Percentiles rank a stretch among this genome's conserved stretches.
phyloP scores from a whole-genome alignment of 345 rosid genomes.

The Isatis tinctoria region DNA sequence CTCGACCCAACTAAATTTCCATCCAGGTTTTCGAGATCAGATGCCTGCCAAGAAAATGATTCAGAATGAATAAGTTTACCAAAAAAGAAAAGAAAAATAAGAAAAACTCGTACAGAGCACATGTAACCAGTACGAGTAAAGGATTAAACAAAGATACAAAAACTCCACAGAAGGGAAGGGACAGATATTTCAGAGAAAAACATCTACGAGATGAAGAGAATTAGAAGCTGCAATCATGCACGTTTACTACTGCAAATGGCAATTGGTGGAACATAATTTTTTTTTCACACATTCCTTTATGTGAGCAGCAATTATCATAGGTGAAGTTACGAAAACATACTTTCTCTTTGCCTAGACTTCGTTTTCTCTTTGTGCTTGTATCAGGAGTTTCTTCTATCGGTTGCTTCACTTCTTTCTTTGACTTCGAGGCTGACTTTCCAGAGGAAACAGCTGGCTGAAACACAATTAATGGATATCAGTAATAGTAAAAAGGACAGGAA shows the following conservation, averaged over 20 bases:
- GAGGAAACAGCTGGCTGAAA: conserved; percentile 53
- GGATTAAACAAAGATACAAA: neutral
- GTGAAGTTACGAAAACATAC: conserved; percentile 32
- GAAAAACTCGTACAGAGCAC: neutral
- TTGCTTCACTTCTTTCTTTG: conserved; percentile 42
- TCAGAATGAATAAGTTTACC: conserved; percentile 9
- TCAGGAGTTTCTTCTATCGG: conserved; percentile 53
- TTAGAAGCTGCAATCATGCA: neutral
- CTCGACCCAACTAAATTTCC: conserved; percentile 63
- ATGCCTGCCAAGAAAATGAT: conserved; percentile 43
- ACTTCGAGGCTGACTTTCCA: conserved; percentile 48
- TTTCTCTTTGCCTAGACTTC: conserved; percentile 48
- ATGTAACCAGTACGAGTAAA: neutral
- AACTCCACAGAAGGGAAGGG: neutral
- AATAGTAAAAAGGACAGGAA: conserved; percentile 1
- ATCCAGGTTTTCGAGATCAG: conserved; percentile 43
- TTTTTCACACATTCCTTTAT: neutral
- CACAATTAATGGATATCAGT: conserved; percentile 5
- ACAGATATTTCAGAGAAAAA: neutral
- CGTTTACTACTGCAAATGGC: conserved; percentile 9
- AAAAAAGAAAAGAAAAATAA: neutral
- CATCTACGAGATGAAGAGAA: conserved; percentile 5
- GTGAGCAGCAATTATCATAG: neutral
- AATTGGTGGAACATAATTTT: neutral
- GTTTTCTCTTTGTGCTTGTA: conserved; percentile 58